Evolutionary conservation across 2,329 filamentous ascomycete species (phyloP).

Genomic region (Aspergillus floridensis): DNA sequence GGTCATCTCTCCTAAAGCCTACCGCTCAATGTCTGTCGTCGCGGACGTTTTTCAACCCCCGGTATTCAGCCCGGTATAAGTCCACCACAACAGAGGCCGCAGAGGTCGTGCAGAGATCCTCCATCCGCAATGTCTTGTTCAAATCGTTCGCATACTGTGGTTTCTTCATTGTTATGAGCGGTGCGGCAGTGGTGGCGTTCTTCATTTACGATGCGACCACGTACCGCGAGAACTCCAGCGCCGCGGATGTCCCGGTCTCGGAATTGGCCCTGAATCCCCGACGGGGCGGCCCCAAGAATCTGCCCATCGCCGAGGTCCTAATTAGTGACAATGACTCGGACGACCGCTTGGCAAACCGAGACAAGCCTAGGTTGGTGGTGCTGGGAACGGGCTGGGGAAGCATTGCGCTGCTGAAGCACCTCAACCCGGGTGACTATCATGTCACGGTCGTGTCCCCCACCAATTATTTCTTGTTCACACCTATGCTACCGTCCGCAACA

Average conservation of each 20-base stretch:
- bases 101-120: conserved; percentile 26
- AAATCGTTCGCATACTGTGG: conserved; percentile 70
- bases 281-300: conserved; percentile 86
- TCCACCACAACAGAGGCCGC: conserved; percentile 28
- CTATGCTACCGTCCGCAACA: conserved; percentile 95
- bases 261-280: conserved; percentile 76
- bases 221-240: conserved; percentile 69
- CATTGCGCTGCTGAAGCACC: conserved; percentile 83
- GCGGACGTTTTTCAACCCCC: conserved; percentile 19
- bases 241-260: conserved; percentile 77
- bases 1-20: conserved; percentile 21
- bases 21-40: conserved; percentile 24
- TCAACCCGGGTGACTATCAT: conserved; percentile 90
- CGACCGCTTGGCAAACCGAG: conserved; percentile 66
- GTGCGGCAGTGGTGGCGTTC: conserved; percentile 71
- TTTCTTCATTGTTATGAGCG: conserved; percentile 69
- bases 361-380: conserved; percentile 90
- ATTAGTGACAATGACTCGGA: conserved; percentile 85
- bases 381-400: conserved; percentile 94
- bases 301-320: conserved; percentile 83
- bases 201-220: conserved; percentile 93
- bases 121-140: conserved; percentile 57
- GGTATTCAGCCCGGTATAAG: conserved; percentile 32
- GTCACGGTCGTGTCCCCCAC: conserved; percentile 91
- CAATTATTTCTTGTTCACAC: conserved; percentile 97